Evolutionary conservation across 75 land plant species (phyloP).

Genomic region (Pinus tabuliformis): DNA sequence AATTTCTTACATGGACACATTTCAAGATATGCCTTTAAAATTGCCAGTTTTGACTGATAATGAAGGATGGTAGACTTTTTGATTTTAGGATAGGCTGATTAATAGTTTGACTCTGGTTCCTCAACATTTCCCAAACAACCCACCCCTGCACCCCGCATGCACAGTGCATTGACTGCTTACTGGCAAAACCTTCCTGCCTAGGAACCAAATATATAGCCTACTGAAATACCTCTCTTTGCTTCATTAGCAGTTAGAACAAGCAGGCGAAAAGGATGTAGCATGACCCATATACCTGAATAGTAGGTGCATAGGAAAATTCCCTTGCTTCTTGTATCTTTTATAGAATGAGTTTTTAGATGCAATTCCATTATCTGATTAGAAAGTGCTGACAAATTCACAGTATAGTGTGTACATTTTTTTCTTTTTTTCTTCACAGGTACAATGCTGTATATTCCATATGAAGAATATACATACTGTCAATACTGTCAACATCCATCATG

Average conservation of each 20-base stretch:
- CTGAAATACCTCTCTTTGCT: constrained; percentile 1
- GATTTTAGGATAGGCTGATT: background rate
- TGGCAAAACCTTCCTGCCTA: background rate
- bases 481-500: no score
- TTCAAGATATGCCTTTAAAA: background rate
- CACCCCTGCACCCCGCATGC: no score
- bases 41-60: background rate
- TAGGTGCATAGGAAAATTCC: constrained; percentile 1
- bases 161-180: background rate
- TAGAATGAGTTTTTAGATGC: background rate
- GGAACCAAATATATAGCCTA: background rate
- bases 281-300: background rate
- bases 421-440: no score
- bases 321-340: background rate
- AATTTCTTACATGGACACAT: background rate
- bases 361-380: constrained; percentile 3
- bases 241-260: background rate
- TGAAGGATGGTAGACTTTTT: background rate
- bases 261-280: background rate
- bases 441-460: no score
- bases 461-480: no score
- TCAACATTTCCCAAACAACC: no score
- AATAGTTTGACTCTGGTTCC: background rate
- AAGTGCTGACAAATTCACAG: background rate
- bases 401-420: no score